Base-by-base conservation (phyloP, 164 flowering plant species). In the Aristolochia californica region DNA sequence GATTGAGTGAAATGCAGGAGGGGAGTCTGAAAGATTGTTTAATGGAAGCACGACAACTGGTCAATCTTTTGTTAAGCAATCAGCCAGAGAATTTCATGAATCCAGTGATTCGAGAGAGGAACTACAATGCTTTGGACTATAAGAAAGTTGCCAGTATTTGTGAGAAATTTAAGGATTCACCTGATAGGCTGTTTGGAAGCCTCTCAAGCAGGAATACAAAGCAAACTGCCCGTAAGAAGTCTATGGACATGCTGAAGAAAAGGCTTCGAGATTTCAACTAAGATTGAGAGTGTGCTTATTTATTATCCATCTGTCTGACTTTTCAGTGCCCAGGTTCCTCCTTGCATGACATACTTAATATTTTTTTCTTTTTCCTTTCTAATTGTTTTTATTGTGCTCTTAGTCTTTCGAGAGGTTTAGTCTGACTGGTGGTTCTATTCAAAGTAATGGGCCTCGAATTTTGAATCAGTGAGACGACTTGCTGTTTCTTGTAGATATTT, bases 11-110 rank as follows among this genome's bases (percentile, higher is more conserved):
- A 62, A 63, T 73, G 22, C 75, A 68, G 58, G 94, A 79, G 38
- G 88, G 83, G 48, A 80, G 80, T 56, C 76, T 87, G 45, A 75
- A 74, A 60, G 70, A 73, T 27, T 82, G 78, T 69, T 76, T 91
- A 70, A 48, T 78, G 9, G 95, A 86, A 73, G 87, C 83, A 0
- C 81, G 98, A 5, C 98, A 91, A 61, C 64, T 91, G 74, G 51
- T 83, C 62, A 83, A 86, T 71, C 88, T 91, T 68, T 70, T 88
- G 34, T 48, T 78, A 65, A 91, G 96, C 76, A 83, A 75, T 67
- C 90, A 83, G 68, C 91, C 96, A 0, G 98, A 91, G 71, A 86
- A 78, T 66, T 91, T 86, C 70, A 77, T 84, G 93, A 84, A 87
- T 77, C 96, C 93, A 43, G 98, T 83, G 50, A 84, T 83, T 64